Evolutionary conservation across 1,139 yeast genomes (phyloP).

Genomic region (Hyphopichia khmerensis): DNA sequence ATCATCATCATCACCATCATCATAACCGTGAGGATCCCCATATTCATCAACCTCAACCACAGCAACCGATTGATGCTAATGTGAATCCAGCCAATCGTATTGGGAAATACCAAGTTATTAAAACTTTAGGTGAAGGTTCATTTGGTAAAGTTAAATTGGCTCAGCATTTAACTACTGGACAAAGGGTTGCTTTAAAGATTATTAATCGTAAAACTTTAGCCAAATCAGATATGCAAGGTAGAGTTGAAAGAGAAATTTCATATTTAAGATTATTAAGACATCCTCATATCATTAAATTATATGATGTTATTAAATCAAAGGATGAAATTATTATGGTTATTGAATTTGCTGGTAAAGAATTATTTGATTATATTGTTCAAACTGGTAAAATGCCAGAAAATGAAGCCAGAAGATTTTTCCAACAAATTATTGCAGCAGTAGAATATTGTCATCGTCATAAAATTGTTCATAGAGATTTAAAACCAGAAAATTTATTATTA

Average conservation of each 20-base stretch:
- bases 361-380: slow-evolving; percentile 94
- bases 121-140: slow-evolving; percentile 95
- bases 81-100: slow-evolving; percentile 53
- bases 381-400: slow-evolving; percentile 92
- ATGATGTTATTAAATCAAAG: slow-evolving; percentile 93
- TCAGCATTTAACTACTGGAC: slow-evolving; percentile 89
- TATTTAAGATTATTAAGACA: slow-evolving; percentile 87
- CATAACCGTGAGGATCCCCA: slow-evolving; percentile 8
- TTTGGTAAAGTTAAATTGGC: slow-evolving; percentile 97
- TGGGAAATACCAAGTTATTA: slow-evolving; percentile 92
- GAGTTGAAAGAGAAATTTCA: slow-evolving; percentile 92
- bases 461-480: slow-evolving; percentile 84
- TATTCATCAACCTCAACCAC: slow-evolving; percentile 10
- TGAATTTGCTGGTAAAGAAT: slow-evolving; percentile 94
- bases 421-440: slow-evolving; percentile 96
- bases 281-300: slow-evolving; percentile 94
- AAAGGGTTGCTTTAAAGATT: slow-evolving; percentile 90
- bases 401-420: slow-evolving; percentile 93
- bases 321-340: slow-evolving; percentile 98
- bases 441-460: slow-evolving; percentile 98
- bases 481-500: slow-evolving; percentile 60
- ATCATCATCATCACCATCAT: slow-evolving; percentile 16
- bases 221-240: slow-evolving; percentile 95
- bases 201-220: slow-evolving; percentile 92
- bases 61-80: slow-evolving; percentile 19